Conservation (phyloP, 441 rosid genomes). For the Populus hybrid region DNA sequence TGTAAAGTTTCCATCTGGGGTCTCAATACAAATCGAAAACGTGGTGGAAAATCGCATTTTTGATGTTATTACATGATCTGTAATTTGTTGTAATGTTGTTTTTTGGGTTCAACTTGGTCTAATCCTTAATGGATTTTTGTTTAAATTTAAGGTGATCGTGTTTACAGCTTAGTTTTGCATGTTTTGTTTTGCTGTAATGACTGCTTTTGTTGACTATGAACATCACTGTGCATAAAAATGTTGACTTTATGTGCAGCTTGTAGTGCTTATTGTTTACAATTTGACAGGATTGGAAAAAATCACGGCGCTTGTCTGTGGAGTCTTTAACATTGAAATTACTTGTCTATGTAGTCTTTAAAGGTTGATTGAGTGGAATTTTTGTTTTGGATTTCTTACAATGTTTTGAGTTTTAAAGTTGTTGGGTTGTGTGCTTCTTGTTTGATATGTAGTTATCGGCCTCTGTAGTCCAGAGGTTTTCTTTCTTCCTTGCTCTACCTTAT, state of each 20-base stretch:
- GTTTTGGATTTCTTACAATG: not conserved
- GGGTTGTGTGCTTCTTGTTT: not conserved
- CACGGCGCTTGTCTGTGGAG: not conserved
- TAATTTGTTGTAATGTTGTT: not conserved
- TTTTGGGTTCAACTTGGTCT: not conserved
- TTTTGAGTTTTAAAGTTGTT: not conserved
- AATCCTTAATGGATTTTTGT: not conserved
- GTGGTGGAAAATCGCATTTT: not conserved
- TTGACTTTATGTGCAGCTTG: not conserved
- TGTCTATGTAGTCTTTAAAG: not conserved
- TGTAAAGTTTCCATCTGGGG: not conserved
- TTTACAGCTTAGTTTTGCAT: constrained; percentile 1
- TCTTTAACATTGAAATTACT: not conserved
- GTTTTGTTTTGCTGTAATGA: not conserved
- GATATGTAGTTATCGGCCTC: not conserved
- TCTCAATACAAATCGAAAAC: not conserved
- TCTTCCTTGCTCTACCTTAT: not conserved
- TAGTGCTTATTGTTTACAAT: not conserved
- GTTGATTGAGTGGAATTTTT: not conserved
- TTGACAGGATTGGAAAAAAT: not conserved
- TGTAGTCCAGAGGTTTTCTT: not conserved
- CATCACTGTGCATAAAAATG: not conserved
- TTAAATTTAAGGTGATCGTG: not conserved
- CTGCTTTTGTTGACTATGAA: not conserved
- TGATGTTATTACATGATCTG: not conserved